Base-by-base conservation (phyloP, 768 basidiomycete genomes). In the Leccinum broughii region DNA sequence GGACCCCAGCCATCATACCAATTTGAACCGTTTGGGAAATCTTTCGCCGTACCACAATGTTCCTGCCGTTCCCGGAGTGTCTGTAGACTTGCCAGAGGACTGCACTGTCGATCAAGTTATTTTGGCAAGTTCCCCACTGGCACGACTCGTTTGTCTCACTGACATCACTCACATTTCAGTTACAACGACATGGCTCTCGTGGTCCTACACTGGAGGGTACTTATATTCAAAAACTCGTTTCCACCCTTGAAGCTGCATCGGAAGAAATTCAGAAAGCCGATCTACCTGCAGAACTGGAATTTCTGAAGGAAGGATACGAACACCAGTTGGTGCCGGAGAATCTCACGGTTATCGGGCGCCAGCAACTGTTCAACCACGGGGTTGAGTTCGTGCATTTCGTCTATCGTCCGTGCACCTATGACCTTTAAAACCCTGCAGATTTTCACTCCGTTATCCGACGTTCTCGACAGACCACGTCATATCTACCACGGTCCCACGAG, bases 141-240 rank as follows among this genome's bases (percentile, higher is more conserved):
- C 4, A 46, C 13, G 6, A 22, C 13, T 7, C 8, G 0, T 9
- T 30, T 3, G 17, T 1, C 26, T 17, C 46, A 48, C 41, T 44
- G 24, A 28, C 46, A 3, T 59, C 20, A n/a, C n/a, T n/a, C 37
- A 28, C n/a, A 17, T 49, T 24, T 14, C 52, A 80, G 79, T 70
- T 80, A 64, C 75, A 76, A 58, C 66, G 78, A 15, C 80, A 81
- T 58, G 80, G 80, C 22, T 75, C 74, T 56, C 77, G 78, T 44
- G 75, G 70, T 62, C 78, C 77, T 10, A 61, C 60, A 14, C 52
- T 32, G 7, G 71, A 72, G 67, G 66, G 66, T 14, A 6, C 17
- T 26, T 72, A 64, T 60, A 75, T 78, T 51, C 62, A 64, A 1
- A 55, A 72, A 52, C 73, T 80, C 28, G 70, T 70, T 15, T 48